These are phyloP conservation scores for Ulmus americana DNA, from an alignment of 331 rosid genomes.

Conservation along the genomic window DNA sequence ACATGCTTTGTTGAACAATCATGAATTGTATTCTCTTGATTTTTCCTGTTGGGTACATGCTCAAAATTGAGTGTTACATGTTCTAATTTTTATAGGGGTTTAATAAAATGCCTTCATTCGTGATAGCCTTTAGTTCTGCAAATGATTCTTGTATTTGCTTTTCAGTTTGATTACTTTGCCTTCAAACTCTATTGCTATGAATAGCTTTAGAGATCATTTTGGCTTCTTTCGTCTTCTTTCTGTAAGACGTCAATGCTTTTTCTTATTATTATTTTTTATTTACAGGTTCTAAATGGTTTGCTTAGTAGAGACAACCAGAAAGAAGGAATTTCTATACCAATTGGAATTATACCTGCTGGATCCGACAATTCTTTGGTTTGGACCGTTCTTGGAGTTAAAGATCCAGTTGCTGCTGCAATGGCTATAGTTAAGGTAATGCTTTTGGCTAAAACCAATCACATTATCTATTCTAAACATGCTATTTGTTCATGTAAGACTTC, in stretches of 20 bases:
- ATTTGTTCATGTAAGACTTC: neutral
- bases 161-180: constrained; percentile 1
- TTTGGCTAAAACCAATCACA: neutral
- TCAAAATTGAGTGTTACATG: neutral
- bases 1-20: neutral
- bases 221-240: constrained; percentile 1
- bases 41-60: neutral
- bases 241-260: constrained; percentile 19
- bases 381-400: constrained; percentile 99
- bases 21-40: neutral
- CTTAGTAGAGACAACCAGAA: constrained; percentile 89
- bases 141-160: neutral
- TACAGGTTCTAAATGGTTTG: constrained; percentile 96
- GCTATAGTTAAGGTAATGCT: constrained; percentile 89
- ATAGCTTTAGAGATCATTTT: neutral
- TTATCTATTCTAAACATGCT: neutral
- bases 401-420: constrained; percentile 95
- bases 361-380: constrained; percentile 96
- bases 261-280: neutral
- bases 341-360: constrained; percentile 98
- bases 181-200: constrained; percentile 4
- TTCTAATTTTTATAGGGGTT: neutral
- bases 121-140: neutral
- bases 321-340: constrained; percentile 97
- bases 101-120: neutral